Evolutionary conservation across 208 protist genomes (phyloP), one percentile per base, ranked within the genome.

Genomic region (Leishmania gerbilli): DNA sequence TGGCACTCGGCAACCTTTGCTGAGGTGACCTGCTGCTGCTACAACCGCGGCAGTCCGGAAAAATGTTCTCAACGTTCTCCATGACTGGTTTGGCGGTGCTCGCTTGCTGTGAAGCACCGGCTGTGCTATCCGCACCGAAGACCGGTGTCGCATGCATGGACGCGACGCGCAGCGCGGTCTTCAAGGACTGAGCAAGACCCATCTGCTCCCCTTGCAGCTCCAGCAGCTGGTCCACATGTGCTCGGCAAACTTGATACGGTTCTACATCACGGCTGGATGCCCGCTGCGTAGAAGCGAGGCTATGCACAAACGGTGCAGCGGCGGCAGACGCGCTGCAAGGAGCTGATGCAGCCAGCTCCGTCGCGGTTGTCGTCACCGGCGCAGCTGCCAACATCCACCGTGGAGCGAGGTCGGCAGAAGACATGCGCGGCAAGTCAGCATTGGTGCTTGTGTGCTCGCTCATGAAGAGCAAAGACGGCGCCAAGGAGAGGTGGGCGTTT

Each of bases 151-250:
- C 19, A 31, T 74, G 40, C 69, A 55, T 74, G 69, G n/a, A 21
- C 24, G 71, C 3, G 37, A 51, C 27, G 31, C n/a, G 47, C 47
- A 86, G 60, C 19, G 68, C 51, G 7, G 62, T n/a, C 15, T 56
- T 79, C 27, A 86, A 34, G 19, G 71, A 65, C 55, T 53, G 56
- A 17, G 72, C 68, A 19, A 86, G 56, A 24, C 24, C 40, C 37
- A 82, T n/a, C 60, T 82, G 82, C 58, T 82, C 78, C 2, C 64
- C 37, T 47, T 82, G 82, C 15, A 86, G 74, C 37, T 86, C 56
- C 34, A 77, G 37, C 40, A 86, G 74, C 31, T 72, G 62, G n/a
- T 69, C 67, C 27, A 86, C 64, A 34, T 86, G 15, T 34, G 27
- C 27, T 24, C 8, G 55, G 42, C 82, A 86, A 3, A 34, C 53